Evolutionary conservation across 108 stramenopile genomes (phyloP), one percentile per base, ranked within the genome.

Genomic region (Discostella stelligeroides): DNA sequence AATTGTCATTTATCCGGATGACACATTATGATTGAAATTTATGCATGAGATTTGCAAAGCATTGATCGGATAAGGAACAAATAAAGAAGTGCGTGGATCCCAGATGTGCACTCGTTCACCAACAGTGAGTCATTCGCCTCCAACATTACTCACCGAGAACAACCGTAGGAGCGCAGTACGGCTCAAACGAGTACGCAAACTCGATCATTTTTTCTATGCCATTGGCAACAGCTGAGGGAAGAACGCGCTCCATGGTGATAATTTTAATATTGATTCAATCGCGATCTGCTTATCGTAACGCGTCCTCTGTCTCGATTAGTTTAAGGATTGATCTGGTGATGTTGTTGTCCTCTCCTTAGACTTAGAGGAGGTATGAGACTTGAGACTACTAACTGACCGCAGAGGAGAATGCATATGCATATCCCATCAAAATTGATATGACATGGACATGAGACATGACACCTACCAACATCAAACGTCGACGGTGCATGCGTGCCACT

Each of bases 131-230:
- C 25, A 28, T 39, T 41, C 11, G 30, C 18, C 56, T n/a, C n/a
- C n/a, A n/a, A n/a, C n/a, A 11, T 39, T 29, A 90, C 94, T 80
- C 81, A 95, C 94, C 94, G 11, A 95, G 76, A 43, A 91, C 81
- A 9, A 95, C 83, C 11, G 92, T 95, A 15, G 85, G 85, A 47
- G 85, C 92, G 25, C 64, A 80, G 47, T 86, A 66, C 11, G 87
- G 84, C 43, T 83, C 83, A 42, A 89, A 86, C 21, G 85, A 81
- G 74, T 95, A 95, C 10, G 91, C 76, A 23, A 60, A 74, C 61
- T 89, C 87, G 56, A 95, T 73, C 53, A 57, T 65, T 12, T 24
- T 61, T 43, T 92, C 86, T 43, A 95, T 81, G 54, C 77, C 75
- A 48, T 49, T 45, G 24, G 38, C 55, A 54, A 62, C 65, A 34